Evolutionary conservation across 140 eudicot genomes (phyloP).

Genomic region (Anethum foeniculum): DNA sequence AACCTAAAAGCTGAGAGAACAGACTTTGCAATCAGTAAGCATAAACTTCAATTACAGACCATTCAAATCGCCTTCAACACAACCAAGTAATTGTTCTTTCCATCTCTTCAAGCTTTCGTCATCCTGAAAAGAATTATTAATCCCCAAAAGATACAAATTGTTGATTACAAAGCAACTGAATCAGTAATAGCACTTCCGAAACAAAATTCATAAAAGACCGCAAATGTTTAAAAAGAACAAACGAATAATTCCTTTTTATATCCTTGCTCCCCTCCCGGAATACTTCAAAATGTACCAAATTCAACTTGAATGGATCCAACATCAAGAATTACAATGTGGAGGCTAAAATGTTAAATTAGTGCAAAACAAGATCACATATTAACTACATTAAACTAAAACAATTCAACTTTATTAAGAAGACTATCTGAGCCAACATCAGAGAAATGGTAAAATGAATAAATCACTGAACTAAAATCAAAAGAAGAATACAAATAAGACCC

Average conservation of each 20-base stretch:
- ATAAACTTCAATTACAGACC: constrained; percentile 35
- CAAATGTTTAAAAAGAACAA: not conserved
- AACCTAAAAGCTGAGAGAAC: not conserved
- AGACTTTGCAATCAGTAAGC: not conserved
- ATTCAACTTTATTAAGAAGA: not conserved
- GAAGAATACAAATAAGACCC: not conserved
- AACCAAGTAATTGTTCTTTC: constrained; percentile 80
- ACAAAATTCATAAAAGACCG: not conserved
- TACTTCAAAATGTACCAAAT: too few relatives aligned
- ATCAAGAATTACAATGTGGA: not conserved
- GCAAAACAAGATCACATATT: not conserved
- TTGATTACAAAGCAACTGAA: not conserved
- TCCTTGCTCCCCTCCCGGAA: not conserved
- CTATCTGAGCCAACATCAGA: not conserved
- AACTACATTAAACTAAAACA: not conserved
- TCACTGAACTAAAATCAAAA: constrained; percentile 8
- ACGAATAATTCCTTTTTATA: not conserved
- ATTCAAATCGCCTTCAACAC: constrained; percentile 53
- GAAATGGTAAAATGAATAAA: not conserved
- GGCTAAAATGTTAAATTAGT: not conserved
- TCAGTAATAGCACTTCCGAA: not conserved
- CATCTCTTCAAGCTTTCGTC: constrained; percentile 82
- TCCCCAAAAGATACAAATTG: not conserved
- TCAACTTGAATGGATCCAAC: not conserved
- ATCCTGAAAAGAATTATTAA: constrained; percentile 30